Percentiles rank a stretch among this genome's conserved stretches.
phyloP scores from a whole-genome alignment of 805 yeast species.

The Candida insectalens region DNA sequence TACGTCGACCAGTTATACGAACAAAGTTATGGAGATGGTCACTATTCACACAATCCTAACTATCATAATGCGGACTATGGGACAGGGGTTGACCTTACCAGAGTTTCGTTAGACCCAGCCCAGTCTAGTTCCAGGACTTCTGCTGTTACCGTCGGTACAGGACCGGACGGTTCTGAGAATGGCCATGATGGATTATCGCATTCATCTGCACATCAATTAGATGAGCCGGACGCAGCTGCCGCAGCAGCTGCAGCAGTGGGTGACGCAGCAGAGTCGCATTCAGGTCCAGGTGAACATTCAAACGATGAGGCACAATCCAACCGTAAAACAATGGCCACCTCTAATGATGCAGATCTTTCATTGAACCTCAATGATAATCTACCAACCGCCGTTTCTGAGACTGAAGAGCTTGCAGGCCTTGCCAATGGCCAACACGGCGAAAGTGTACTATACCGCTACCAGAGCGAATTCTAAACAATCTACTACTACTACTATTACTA shows the following conservation, averaged over 20 bases:
- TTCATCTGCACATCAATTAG: too few relatives aligned
- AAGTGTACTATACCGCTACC: constrained; percentile 22
- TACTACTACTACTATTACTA: too few relatives aligned
- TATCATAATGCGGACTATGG: constrained; percentile 13
- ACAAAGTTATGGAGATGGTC: constrained; percentile 20
- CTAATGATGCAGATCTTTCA: constrained; percentile 21
- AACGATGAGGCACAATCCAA: too few relatives aligned
- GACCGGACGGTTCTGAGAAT: neutral
- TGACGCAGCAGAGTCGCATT: constrained; percentile 1
- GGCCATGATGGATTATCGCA: too few relatives aligned
- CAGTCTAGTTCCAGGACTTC: neutral
- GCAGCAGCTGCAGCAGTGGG: constrained; percentile 2
- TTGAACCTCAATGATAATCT: constrained; percentile 23
- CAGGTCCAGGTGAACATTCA: neutral
- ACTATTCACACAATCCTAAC: constrained; percentile 18
- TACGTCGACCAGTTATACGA: constrained; percentile 25
- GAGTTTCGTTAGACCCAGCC: neutral
- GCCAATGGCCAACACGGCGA: constrained; percentile 26
- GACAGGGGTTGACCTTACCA: constrained; percentile 6
- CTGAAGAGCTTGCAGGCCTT: constrained; percentile 25
- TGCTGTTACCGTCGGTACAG: neutral
- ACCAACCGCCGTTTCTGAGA: constrained; percentile 20
- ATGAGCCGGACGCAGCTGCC: neutral
- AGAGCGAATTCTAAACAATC: constrained; percentile 13
- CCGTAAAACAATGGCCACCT: constrained; percentile 18